These are phyloP conservation scores for Fraxinus albicans DNA, from an alignment of 305 asterid genomes.

Conservation along the genomic window DNA sequence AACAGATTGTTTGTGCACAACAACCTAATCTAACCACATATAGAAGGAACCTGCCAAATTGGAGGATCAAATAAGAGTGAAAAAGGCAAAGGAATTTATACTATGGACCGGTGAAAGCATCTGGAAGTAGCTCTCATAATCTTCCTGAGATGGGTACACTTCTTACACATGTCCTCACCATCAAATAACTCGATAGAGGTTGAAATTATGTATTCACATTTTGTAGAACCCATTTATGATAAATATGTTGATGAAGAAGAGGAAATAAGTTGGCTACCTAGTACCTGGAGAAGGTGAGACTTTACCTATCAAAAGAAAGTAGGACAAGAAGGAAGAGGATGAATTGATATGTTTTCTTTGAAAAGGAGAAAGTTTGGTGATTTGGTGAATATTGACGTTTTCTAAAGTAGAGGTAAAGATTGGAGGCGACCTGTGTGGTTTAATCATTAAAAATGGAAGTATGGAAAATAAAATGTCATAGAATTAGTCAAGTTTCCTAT, in stretches of 20 bases:
- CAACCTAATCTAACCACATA: background rate
- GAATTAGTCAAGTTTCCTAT: background rate
- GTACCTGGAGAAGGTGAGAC: background rate
- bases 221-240: background rate
- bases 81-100: background rate
- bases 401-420: background rate
- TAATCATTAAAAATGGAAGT: background rate
- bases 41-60: background rate
- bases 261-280: background rate
- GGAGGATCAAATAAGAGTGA: background rate
- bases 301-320: background rate
- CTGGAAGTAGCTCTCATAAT: background rate
- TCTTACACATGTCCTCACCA: background rate
- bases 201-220: background rate
- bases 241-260: background rate
- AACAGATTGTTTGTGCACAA: background rate
- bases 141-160: background rate
- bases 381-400: background rate
- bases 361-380: background rate
- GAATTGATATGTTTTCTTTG: background rate
- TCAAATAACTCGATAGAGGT: background rate
- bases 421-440: background rate
- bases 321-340: background rate
- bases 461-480: background rate
- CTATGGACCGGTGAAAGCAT: background rate